Evolutionary conservation across 2,329 filamentous ascomycete genomes (phyloP), one percentile per base, ranked within the genome.

Genomic region (Aspergillus spinulosporus): DNA sequence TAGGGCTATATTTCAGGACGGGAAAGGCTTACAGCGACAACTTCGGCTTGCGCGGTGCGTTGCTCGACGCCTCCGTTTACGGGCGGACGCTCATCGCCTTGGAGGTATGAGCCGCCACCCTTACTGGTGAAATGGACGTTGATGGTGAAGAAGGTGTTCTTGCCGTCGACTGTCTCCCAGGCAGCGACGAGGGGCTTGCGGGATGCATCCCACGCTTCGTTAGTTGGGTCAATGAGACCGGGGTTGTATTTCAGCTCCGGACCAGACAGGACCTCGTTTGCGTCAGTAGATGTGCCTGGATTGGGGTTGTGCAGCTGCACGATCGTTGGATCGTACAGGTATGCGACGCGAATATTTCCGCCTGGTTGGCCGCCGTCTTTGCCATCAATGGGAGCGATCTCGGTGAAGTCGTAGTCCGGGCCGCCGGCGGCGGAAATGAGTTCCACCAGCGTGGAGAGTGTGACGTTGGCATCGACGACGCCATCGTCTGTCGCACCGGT

Each of bases 51-150:
- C 29, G 72, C 67, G 1, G 74, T 72, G 21, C 88, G 78, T 62
- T 82, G 77, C 11, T 80, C 80, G 1, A 89, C 79, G 5, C 80
- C 86, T 6, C 80, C 81, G 68, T 90, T 90, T 7, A 88, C 76
- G 0, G 87, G 88, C 1, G 87, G 84, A 6, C 88, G 78, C 0
- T 80, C 74, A 64, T 90, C 86, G 5, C 87, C 87, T 59, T 89
- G 82, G 8, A 89, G 72, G 5, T 82, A 81, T 4, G 83, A 83
- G 21, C 83, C 82, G 37, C 87, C 87, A 29, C 85, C 85, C 74
- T 90, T 90, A 64, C 81, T 84, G 1, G 78, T 79, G 65, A 84
- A 84, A 74, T 90, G 87, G 39, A 89, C 84, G 66, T 90, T 89
- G 59, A 90, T 77, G 2, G 88, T 89, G 72, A 88, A 90, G 72